Conservation (phyloP, 768 basidiomycete species). For the Naganishia onofrii region DNA sequence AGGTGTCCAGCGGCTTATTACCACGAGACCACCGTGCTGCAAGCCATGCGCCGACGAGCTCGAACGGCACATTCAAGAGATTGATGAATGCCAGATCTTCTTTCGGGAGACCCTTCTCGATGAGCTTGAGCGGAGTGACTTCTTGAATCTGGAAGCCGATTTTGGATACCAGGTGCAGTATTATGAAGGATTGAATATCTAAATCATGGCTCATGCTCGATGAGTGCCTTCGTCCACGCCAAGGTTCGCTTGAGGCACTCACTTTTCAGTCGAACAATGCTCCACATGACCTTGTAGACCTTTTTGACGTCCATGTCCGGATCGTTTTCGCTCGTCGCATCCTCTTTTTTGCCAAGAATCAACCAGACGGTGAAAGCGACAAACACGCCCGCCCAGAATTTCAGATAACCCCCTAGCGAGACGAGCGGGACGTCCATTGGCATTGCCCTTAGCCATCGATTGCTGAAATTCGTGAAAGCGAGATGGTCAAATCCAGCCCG, state of each 20-base stretch:
- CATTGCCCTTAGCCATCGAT: slow-evolving; percentile 53
- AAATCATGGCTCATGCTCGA: slow-evolving; percentile 12
- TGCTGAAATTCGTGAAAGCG: neutral
- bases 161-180: slow-evolving; percentile 86
- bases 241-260: slow-evolving; percentile 42
- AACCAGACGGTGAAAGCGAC: slow-evolving; percentile 85
- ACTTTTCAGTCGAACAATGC: slow-evolving; percentile 88
- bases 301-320: slow-evolving; percentile 84
- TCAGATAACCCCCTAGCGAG: slow-evolving; percentile 72
- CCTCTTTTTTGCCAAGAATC: slow-evolving; percentile 84
- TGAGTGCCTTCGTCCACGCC: neutral
- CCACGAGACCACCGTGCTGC: slow-evolving; percentile 85
- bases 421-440: slow-evolving; percentile 54
- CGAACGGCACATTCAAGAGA: slow-evolving; percentile 95
- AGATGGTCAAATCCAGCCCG: neutral
- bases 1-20: slow-evolving; percentile 60
- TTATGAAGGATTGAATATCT: slow-evolving; percentile 87
- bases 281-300: slow-evolving; percentile 93
- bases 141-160: slow-evolving; percentile 94
- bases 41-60: slow-evolving; percentile 89
- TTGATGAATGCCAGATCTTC: slow-evolving; percentile 96
- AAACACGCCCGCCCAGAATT: slow-evolving; percentile 80
- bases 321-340: slow-evolving; percentile 66
- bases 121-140: slow-evolving; percentile 83
- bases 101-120: slow-evolving; percentile 91